Conservation (phyloP, 2,329 filamentous ascomycete genomes). For the Xylaria sp. region DNA sequence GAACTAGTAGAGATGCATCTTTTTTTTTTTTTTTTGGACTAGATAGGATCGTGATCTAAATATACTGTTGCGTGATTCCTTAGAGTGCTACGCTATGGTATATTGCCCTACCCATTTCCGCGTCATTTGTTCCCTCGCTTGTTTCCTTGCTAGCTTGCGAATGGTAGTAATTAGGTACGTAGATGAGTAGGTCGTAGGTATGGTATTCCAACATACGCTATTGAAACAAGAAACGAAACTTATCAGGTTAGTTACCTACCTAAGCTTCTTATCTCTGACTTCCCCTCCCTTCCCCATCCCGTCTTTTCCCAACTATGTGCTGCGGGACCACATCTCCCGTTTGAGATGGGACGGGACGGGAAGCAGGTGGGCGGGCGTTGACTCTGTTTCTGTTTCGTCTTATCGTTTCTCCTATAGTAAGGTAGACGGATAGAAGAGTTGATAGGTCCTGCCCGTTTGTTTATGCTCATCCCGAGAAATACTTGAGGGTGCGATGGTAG, state of each 20-base stretch:
- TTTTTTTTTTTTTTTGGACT: no score
- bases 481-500: background rate
- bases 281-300: background rate
- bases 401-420: background rate
- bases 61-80: no score
- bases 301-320: background rate
- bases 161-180: background rate
- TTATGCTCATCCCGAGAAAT: background rate
- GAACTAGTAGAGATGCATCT: no score
- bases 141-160: background rate
- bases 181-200: background rate
- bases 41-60: no score
- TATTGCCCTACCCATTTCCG: no score
- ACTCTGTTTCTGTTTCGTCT: background rate
- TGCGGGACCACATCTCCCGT: conserved; percentile 1
- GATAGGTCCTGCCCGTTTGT: background rate
- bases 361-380: background rate
- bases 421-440: background rate
- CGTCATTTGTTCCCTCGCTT: background rate
- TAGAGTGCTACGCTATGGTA: no score
- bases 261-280: background rate
- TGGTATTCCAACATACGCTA: background rate
- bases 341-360: background rate
- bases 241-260: background rate
- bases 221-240: background rate